Evolutionary conservation across 108 stramenopile genomes (phyloP), one percentile per base, ranked within the genome.

Genomic region (Skeletonema menzelii): DNA sequence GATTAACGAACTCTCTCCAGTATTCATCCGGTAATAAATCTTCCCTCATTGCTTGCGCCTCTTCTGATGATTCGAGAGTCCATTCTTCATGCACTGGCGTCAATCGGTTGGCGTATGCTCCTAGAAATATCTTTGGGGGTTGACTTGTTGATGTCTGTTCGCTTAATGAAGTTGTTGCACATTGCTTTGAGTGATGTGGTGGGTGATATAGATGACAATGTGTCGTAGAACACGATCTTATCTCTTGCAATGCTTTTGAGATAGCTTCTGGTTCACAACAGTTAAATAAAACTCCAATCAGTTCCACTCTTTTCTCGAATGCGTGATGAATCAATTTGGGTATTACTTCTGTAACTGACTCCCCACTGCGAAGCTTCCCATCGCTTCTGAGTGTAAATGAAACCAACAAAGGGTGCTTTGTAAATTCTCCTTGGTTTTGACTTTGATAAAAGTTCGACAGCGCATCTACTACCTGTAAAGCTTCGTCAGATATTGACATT

Each of bases 31-130:
- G 86, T 28, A 79, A 61, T 62, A 95, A 68, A 75, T 95, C 95
- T 10, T 78, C 44, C 67, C 95, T 85, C 65, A 91, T 78, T 19
- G 91, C 83, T 69, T 95, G 95, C 31, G 95, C 75, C 69, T 61
- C 85, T 14, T 84, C 70, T 2, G 90, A 91, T 4, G 79, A 82
- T 56, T 81, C 88, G 76, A 95, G 37, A 11, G 87, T 87, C 92
- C 95, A 95, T 20, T 89, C 66, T 19, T 84, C 78, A 37, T 79
- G 76, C 3, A 95, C 79, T 8, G 83, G 76, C 37, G 94, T 93
- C 11, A 95, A 72, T 56, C 88, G 84, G 72, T 95, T 92, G 62
- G 94, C 88, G 59, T 95, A 95, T 14, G 91, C 91, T 31, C 94
- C 94, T 27, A 91, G 57, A 7, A 80, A 72, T 26, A 95, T 40